A percentile compares a stretch with the other conserved stretches of the same genome.
Conservation (phyloP, 23 red algal species). For the Gracilaria domingensis region DNA sequence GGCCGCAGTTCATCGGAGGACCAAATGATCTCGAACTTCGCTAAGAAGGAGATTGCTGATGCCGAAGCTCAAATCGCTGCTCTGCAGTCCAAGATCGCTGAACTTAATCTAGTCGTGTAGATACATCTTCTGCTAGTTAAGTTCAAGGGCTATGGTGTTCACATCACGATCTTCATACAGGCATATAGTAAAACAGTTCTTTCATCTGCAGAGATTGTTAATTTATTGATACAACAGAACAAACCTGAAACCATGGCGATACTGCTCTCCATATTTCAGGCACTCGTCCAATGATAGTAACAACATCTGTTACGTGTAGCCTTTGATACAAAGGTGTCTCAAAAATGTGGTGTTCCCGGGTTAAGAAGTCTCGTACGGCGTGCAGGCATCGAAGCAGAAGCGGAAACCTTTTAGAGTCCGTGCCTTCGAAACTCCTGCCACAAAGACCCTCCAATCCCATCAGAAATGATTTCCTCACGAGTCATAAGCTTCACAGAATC, state of each 20-base stretch:
- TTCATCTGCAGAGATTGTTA: not conserved
- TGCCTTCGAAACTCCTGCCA: slow-evolving; percentile 61
- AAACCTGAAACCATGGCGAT: not conserved
- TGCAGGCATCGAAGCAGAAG: too few relatives aligned
- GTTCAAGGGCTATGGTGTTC: not conserved
- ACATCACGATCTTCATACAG: not conserved
- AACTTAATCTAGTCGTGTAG: slow-evolving; percentile 35
- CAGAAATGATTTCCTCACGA: slow-evolving; percentile 49
- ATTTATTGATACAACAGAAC: slow-evolving; percentile 1
- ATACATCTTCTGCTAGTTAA: not conserved
- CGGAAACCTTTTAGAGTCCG: slow-evolving; percentile 37
- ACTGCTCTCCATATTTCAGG: not conserved
- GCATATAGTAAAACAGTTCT: slow-evolving; percentile 3
- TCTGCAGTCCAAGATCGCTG: slow-evolving; percentile 61
- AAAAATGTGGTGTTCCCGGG: too few relatives aligned
- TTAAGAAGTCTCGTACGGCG: too few relatives aligned
- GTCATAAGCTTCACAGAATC: slow-evolving; percentile 58
- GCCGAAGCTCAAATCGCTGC: slow-evolving; percentile 52
- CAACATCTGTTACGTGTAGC: too few relatives aligned
- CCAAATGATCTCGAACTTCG: slow-evolving; percentile 34
- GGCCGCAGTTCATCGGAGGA: slow-evolving; percentile 16
- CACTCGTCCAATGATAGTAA: not conserved
- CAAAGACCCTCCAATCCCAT: slow-evolving; percentile 58
- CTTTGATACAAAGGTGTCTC: too few relatives aligned
- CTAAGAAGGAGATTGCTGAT: slow-evolving; percentile 54